Base-by-base conservation (phyloP, 2,329 filamentous ascomycete genomes). In the Colletotrichum agaves region DNA sequence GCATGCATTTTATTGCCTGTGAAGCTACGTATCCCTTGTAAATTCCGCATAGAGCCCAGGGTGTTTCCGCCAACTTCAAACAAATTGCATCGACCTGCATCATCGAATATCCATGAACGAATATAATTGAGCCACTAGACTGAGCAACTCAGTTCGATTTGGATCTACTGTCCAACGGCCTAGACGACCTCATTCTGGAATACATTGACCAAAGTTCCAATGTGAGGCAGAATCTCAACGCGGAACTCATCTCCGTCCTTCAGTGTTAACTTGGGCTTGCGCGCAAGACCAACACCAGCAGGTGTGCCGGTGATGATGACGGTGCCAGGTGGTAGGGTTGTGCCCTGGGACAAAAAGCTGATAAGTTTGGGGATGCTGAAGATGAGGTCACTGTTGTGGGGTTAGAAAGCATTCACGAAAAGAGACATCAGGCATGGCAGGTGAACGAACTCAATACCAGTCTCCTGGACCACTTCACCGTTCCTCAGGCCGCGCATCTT, bases 391-490 rank as follows among this genome's bases (percentile, higher is more conserved):
- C 83, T 87, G 73, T 15, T 15, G 11, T 69, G 5, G 7, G 6
- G 58, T 66, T 17, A 78, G 79, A 68, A 73, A 77, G 59, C 78
- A 70, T 50, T 78, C 71, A n/a, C 73, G 72, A 7, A 77, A 77
- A 71, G 33, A 56, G 73, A 13, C 2, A 10, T 19, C 21, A 50
- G 12, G 12, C 11, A 4, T 2, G 11, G 27, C 27, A 31, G 10
- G n/a, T 8, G 1, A 2, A 69, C 75, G 70, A 64, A 78, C 76
- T 73, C 71, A 5, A 74, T 63, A 11, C 65, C 69, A 33, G 73
- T 81, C 63, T 83, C 81, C 74, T 88, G 86, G 73, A 87, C 75
- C 12, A 84, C 80, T 33, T 81, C 78, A 12, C 83, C 84, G 70
- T 87, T 87, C 78, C 85, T 82, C 19, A 81, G 61, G 5, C 83